Evolutionary conservation across 768 basidiomycete genomes (phyloP), one percentile per base, ranked within the genome.

Genomic region (Kwoniella shandongensis): DNA sequence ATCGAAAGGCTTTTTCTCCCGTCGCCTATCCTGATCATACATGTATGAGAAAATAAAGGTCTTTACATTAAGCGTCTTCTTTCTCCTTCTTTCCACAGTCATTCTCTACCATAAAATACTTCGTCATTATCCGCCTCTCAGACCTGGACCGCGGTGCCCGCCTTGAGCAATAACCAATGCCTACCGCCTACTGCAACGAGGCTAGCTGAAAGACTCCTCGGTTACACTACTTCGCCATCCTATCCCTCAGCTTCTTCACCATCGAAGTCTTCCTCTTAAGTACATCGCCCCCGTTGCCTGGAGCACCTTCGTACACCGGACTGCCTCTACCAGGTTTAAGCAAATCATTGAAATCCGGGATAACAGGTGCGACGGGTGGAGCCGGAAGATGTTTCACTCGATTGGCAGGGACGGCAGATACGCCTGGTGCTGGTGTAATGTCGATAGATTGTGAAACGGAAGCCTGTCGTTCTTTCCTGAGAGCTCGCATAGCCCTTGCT

Each of bases 241-340:
- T 67, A 35, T 74, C 75, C 53, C 54, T 71, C 51, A 76, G 47
- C 61, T 74, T 74, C 63, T 76, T 74, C 13, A 76, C 66, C 64
- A 76, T 61, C 32, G 65, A 67, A 36, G 69, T 61, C 57, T 76
- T 76, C 47, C 74, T 63, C 59, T 62, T 67, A 17, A 76, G 51
- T 32, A 6, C 32, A 32, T 32, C 32, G 8, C 66, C 65, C 5
- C 47, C 57, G 3, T 51, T 57, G 12, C 18, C 53, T 42, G 35
- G 42, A 36, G 40, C 45, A 48, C 51, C 20, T 10, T 23, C 23
- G 39, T 20, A 39, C 32, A 23, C 26, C 41, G 29, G 22, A 18
- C 47, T 48, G 39, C 54, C 36, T 27, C 36, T 42, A 15, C 51
- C 59, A 15, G 62, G 44, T 30, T 51, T 23, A 3, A 59, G 36